Evolutionary conservation across 202 grass and related monocot genomes (phyloP), one percentile per base, ranked within the genome.

Genomic region (Eragrostis tef): DNA sequence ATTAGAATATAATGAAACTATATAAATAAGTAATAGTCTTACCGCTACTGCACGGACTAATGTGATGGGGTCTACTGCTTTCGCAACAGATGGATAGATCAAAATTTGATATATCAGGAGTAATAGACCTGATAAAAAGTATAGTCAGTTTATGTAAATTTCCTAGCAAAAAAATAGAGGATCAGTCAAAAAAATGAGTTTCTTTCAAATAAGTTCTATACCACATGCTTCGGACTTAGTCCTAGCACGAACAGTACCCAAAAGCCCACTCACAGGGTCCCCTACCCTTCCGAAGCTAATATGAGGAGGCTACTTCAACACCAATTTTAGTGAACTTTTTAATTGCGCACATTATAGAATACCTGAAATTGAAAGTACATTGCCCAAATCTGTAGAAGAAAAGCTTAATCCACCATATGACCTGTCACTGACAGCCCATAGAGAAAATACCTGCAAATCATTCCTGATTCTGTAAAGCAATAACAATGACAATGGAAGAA

Each of bases 101-200:
- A 90, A 51, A 71, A 90, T 79, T 85, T 93, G 91, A 78, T 88
- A 93, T 70, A 90, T 10, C 27, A 93, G 62, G 7, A 93, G 86
- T 47, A 74, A 47, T 9, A 90, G 70, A 79, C 91, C 91, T 90
- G 73, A 16, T 19, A 4, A 69, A 86, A 83, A 65, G 46, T 77
- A 56, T 29, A 84, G 65, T 84, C 47, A 84, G 64, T 76, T 72
- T 29, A 70, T 9, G 25, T 34, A 79, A 59, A 51, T 63, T 63
- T 87, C 53, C 39, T 14, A 24, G 24, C 49, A 56, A 49, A 42
- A 29, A 39, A 54, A 64, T 27, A 71, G 45, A 53, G 4, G 25
- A 72, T 31, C 57, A 85, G 70, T 17, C 9, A 31, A 2, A 61
- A 39, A 62, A 83, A 70, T 63, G 53, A 73, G 21, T 56, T 34